Conservation (phyloP, 2,329 filamentous ascomycete species). For the Paecilomyces sp. region DNA sequence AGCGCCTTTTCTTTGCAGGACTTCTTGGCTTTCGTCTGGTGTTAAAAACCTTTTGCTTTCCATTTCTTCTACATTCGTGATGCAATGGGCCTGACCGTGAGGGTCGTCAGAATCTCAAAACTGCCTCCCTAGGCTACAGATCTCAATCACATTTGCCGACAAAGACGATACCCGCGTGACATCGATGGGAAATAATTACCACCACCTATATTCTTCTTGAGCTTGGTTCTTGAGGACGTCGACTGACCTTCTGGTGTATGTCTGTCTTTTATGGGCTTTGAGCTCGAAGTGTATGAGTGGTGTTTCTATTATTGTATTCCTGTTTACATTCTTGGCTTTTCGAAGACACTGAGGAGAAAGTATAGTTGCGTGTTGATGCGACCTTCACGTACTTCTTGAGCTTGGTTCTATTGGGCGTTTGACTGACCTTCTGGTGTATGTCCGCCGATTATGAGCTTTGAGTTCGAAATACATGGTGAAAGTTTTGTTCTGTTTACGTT, state of each 20-base stretch:
- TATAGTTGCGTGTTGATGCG: too few species aligned
- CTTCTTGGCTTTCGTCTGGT: not conserved
- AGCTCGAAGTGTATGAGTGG: not conserved
- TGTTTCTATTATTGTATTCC: not conserved
- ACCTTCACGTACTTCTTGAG: not conserved
- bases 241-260: slow-evolving; percentile 9
- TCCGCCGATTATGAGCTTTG: slow-evolving; percentile 3
- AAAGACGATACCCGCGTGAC: not conserved
- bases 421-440: slow-evolving; percentile 9
- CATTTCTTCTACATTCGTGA: not conserved
- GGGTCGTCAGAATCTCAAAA: not conserved
- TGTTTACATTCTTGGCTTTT: not conserved
- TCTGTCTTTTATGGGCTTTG: slow-evolving; percentile 2
- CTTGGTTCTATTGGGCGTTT: slow-evolving; percentile 5
- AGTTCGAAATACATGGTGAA: not conserved
- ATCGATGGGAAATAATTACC: not conserved
- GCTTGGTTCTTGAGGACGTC: slow-evolving; percentile 3
- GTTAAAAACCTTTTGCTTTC: not conserved
- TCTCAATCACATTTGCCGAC: not conserved
- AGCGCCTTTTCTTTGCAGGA: not conserved
- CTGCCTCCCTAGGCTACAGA: not conserved
- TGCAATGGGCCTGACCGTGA: not conserved
- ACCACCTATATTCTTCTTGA: not conserved
- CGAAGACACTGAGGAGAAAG: too few species aligned
- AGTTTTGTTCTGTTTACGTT: not conserved